Conservation (phyloP, 208 protist genomes). For the Leishmania aethiopica region DNA sequence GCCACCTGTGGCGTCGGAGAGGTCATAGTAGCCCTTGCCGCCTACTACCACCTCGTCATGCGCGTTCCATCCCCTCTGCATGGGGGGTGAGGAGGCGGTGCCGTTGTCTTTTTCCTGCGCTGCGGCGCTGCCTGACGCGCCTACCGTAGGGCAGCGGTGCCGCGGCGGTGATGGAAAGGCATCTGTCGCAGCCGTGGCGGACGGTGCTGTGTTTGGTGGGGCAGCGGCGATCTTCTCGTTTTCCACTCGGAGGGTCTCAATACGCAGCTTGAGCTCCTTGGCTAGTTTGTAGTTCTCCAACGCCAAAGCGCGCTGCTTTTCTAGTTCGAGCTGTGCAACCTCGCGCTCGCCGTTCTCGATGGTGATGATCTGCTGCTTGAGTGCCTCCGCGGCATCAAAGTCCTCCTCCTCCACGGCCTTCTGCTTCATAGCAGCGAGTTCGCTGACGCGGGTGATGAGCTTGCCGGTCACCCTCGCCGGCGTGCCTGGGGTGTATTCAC, state of each 20-base stretch:
- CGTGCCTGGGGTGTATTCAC: conserved; percentile 30
- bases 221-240: conserved; percentile 11
- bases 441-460: conserved; percentile 29
- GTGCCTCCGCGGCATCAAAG: conserved; percentile 79
- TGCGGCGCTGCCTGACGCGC: neutral
- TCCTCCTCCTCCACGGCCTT: conserved; percentile 83
- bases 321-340: conserved; percentile 61
- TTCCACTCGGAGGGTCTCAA: conserved; percentile 50
- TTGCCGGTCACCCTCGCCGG: conserved; percentile 22
- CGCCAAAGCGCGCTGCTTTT: conserved; percentile 72
- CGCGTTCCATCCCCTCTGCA: conserved; percentile 1
- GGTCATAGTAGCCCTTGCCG: conserved; percentile 65
- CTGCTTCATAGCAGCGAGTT: conserved; percentile 64
- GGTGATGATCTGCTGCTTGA: conserved; percentile 65
- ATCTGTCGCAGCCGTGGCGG: neutral
- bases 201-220: neutral
- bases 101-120: neutral
- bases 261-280: conserved; percentile 81
- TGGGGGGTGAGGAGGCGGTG: neutral
- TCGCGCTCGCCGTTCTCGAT: conserved; percentile 47
- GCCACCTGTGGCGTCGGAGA: conserved; percentile 38
- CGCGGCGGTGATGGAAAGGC: neutral
- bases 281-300: conserved; percentile 81
- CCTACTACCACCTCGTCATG: conserved; percentile 75
- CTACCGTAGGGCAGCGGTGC: neutral